These are phyloP conservation scores for Aspergillus hortae DNA, from an alignment of 2,329 filamentous ascomycete species.

Conservation along the genomic window DNA sequence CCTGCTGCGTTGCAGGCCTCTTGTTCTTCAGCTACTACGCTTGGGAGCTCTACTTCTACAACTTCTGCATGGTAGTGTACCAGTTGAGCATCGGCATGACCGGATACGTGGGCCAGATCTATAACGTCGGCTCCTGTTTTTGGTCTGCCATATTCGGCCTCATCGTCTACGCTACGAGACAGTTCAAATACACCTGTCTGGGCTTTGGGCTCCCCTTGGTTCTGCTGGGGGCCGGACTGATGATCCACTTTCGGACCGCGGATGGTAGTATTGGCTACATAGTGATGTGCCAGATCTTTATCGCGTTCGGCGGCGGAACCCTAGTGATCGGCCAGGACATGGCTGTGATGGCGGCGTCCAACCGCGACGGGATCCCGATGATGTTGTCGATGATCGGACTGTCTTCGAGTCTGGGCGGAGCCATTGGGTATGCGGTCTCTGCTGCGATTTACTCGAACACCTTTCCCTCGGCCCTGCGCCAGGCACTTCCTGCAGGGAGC, in stretches of 20 bases:
- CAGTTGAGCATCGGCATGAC: conserved; percentile 40
- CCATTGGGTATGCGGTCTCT: conserved; percentile 30
- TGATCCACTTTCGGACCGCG: conserved; percentile 54
- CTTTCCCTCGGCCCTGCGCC: conserved; percentile 12
- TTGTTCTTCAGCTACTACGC: conserved; percentile 49
- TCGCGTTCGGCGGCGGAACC: conserved; percentile 52
- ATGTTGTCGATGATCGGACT: conserved; percentile 34
- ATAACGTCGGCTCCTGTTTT: conserved; percentile 54
- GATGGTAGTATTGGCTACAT: conserved; percentile 48
- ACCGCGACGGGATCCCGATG: conserved; percentile 52
- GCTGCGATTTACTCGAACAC: conserved; percentile 18
- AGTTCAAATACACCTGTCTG: conserved; percentile 51
- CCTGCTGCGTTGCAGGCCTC: conserved; percentile 47
- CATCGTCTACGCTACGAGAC: conserved; percentile 47
- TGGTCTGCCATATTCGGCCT: conserved; percentile 50
- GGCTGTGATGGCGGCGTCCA: conserved; percentile 54
- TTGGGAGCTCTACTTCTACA: conserved; percentile 54
- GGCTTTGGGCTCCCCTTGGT: conserved; percentile 51
- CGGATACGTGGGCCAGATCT: conserved; percentile 49
- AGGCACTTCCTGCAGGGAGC: conserved; percentile 13
- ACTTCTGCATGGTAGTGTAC: conserved; percentile 54
- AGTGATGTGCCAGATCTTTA: conserved; percentile 54
- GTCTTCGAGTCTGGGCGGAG: conserved; percentile 30
- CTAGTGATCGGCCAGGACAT: conserved; percentile 56
- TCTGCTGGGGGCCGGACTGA: conserved; percentile 51